Evolutionary conservation across 2,329 filamentous ascomycete genomes (phyloP).

Genomic region (Thelonectria rubi): DNA sequence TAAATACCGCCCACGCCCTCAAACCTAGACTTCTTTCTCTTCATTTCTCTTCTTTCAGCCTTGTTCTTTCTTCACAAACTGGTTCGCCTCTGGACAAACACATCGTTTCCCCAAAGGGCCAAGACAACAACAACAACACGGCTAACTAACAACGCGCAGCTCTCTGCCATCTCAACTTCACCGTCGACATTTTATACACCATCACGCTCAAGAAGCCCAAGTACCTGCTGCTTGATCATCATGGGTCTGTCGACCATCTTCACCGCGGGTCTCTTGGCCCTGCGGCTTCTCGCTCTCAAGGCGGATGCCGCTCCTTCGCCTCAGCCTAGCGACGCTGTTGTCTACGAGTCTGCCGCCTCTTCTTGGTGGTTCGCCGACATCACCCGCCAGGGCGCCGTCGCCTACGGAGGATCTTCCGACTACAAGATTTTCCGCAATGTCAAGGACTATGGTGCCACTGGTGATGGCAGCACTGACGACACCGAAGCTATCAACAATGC

Average conservation of each 20-base stretch:
- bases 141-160: conserved; percentile 31
- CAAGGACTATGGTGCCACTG: conserved; percentile 76
- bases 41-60: not conserved
- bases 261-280: conserved; percentile 54
- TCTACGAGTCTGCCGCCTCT: conserved; percentile 45
- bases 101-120: not conserved
- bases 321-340: conserved; percentile 25
- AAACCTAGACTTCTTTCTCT: not conserved
- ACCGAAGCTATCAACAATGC: conserved; percentile 88
- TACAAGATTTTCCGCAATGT: conserved; percentile 84
- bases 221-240: conserved; percentile 53
- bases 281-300: conserved; percentile 52
- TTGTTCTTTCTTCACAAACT: not conserved
- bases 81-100: not conserved
- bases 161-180: conserved; percentile 27
- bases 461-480: conserved; percentile 78
- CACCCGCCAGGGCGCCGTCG: conserved; percentile 72
- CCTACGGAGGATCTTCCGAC: conserved; percentile 60
- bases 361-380: conserved; percentile 79
- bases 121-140: conserved; percentile 5
- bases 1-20: not conserved
- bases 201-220: conserved; percentile 27
- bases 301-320: conserved; percentile 47
- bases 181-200: conserved; percentile 27
- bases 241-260: conserved; percentile 57